A percentile compares a stretch with the other conserved stretches of the same genome.
phyloP scores from a whole-genome alignment of 2,329 filamentous ascomycete species.

The Biscogniauxia mediterranea region DNA sequence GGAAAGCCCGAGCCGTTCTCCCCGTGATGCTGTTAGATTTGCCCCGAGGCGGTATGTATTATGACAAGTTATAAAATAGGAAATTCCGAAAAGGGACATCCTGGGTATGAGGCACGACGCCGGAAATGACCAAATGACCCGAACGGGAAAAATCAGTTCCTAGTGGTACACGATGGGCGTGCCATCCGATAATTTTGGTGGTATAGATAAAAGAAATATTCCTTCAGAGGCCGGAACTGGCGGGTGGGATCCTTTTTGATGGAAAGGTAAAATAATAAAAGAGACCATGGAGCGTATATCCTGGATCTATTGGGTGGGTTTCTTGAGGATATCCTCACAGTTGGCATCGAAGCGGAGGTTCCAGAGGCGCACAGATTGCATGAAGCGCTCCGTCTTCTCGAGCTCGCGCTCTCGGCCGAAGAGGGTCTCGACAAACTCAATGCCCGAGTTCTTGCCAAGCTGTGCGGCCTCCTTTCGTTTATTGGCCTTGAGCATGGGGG shows the following conservation, averaged over 20 bases:
- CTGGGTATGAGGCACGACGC: conserved; percentile 21
- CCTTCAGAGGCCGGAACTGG: background rate
- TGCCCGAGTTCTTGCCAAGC: conserved; percentile 88
- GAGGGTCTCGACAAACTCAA: conserved; percentile 93
- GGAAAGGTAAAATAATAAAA: conserved; percentile 3
- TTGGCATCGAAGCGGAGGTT: conserved; percentile 94
- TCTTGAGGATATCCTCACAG: conserved; percentile 80
- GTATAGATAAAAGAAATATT: conserved; percentile 8
- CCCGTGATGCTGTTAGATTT: conserved; percentile 25
- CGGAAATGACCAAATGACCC: conserved; percentile 20
- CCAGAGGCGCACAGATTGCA: conserved; percentile 85
- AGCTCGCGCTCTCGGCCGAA: conserved; percentile 90
- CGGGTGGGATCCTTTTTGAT: background rate
- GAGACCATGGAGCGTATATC: conserved; percentile 7
- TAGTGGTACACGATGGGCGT: conserved; percentile 31
- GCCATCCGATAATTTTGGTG: conserved; percentile 21
- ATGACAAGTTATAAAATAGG: conserved; percentile 26
- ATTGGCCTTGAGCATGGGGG: conserved; percentile 89
- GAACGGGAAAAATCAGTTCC: conserved; percentile 23
- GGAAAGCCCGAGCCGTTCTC: conserved; percentile 29
- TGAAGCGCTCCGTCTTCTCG: conserved; percentile 86
- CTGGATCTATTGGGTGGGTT: conserved; percentile 51
- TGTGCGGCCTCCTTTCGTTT: conserved; percentile 67
- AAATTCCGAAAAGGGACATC: conserved; percentile 25
- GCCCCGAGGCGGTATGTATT: conserved; percentile 32